These are phyloP conservation scores for Isatis tinctoria DNA, from an alignment of 345 rosid species.

Conservation along the genomic window DNA sequence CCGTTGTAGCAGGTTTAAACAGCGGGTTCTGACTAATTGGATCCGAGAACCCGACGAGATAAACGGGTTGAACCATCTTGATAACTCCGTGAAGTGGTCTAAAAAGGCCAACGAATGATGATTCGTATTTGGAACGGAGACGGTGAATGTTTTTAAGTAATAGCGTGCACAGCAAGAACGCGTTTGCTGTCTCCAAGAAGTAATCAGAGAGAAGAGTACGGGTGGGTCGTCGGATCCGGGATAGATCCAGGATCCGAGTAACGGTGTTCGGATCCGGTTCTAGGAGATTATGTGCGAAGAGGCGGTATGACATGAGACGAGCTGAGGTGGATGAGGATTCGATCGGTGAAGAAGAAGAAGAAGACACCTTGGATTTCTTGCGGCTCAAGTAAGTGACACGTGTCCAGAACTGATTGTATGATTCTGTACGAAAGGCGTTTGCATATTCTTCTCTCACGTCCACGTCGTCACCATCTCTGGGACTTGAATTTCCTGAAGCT, in stretches of 20 bases:
- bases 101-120: not conserved
- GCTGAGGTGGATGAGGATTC: constrained; percentile 57
- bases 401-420: constrained; percentile 72
- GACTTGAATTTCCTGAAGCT: constrained; percentile 23
- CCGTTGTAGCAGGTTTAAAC: constrained; percentile 43
- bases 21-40: constrained; percentile 31
- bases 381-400: constrained; percentile 38
- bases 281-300: constrained; percentile 61
- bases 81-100: constrained; percentile 30
- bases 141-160: constrained; percentile 48
- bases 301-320: constrained; percentile 73
- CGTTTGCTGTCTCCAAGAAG: constrained; percentile 56
- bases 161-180: constrained; percentile 50
- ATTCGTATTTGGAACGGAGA: constrained; percentile 36
- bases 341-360: constrained; percentile 25
- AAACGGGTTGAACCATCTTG: constrained; percentile 36
- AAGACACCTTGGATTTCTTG: constrained; percentile 6
- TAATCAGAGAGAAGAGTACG: constrained; percentile 47
- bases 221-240: constrained; percentile 23
- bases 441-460: constrained; percentile 83
- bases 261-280: constrained; percentile 60
- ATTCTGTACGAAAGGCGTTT: constrained; percentile 79
- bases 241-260: constrained; percentile 31
- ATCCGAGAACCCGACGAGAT: constrained; percentile 31
- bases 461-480: constrained; percentile 15